phyloP scores from a whole-genome alignment of 225 moss, liverwort and hornwort genomes.

The Rhytidiadelphus loreus region DNA sequence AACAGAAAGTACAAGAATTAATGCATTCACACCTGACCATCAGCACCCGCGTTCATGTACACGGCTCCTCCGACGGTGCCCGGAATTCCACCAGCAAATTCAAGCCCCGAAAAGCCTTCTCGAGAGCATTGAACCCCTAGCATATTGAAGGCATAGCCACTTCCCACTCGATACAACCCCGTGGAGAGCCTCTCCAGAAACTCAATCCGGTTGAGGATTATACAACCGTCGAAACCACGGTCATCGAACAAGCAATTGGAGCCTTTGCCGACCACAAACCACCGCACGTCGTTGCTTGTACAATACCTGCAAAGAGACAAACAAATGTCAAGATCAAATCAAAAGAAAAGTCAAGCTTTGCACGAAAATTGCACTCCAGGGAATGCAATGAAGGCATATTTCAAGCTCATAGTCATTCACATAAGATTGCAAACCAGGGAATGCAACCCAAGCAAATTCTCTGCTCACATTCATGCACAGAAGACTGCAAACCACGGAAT shows the following conservation, averaged over 20 bases:
- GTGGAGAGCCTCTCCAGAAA: constrained; percentile 35
- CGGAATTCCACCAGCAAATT: constrained; percentile 79
- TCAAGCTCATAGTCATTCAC: too few species aligned
- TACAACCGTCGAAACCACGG: constrained; percentile 76
- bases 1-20: neutral
- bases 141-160: constrained; percentile 69
- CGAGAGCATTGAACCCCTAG: constrained; percentile 65
- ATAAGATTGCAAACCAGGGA: neutral
- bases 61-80: constrained; percentile 92
- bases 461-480: neutral
- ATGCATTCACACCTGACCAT: constrained; percentile 57
- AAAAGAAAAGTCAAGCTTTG: neutral
- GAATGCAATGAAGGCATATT: neutral
- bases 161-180: constrained; percentile 68
- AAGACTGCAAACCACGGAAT: neutral
- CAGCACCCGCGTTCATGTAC: constrained; percentile 89
- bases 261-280: constrained; percentile 89
- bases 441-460: neutral
- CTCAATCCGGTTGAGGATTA: constrained; percentile 65
- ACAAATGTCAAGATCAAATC: neutral
- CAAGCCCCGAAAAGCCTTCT: constrained; percentile 74
- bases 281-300: constrained; percentile 16
- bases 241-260: constrained; percentile 96
- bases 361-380: neutral
- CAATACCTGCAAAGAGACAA: constrained; percentile 51